Base-by-base conservation (phyloP, 2,329 filamentous ascomycete species). In the Beauveria bassiana region DNA sequence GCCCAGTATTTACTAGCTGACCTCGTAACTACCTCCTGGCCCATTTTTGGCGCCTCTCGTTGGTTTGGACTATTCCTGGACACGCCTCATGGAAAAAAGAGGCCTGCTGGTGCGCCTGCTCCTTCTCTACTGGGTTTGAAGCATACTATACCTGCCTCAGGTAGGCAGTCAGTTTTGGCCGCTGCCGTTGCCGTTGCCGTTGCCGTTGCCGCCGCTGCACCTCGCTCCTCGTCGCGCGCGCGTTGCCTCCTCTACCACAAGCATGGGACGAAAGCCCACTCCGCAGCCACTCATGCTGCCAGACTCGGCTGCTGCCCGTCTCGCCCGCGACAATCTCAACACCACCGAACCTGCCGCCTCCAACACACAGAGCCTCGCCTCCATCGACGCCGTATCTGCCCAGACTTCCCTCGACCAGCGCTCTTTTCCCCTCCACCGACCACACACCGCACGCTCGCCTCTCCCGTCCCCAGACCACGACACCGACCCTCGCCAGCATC, bases 201-300 rank as follows among this genome's bases (percentile, higher is more conserved):
- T 42, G 14, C 38, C 55, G n/a, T 26, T 40, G 34, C 38, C 12
- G 24, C 24, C 24, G 24, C 45, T 58, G 26, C 50, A 24, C n/a
- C 52, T 43, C 38, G 16, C 24, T 45, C 40, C 40, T 38, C 40
- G 14, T 43, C 24, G 24, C 50, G 50, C 34, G 34, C 51, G 31
- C 24, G 45, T 50, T 58, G 28, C 38, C 54, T 47, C 43, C 43
- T 58, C 43, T 26, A 26, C 46, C 53, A 42, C 57, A 51, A 59
- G 49, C 49, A 85, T 85, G 82, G 81, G 78, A 75, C 82, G 82
- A 72, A 85, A 83, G 74, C 74, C 79, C 70, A 80, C 78, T 73
- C 82, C 81, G 66, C 79, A 84, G 76, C 81, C 82, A 74, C 78
- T 85, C 74, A 74, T 78, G 71, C 76, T 85, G 73, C 75, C 77